Base-by-base conservation (phyloP, 2,329 filamentous ascomycete species). In the Colletotrichum cuscutae region DNA sequence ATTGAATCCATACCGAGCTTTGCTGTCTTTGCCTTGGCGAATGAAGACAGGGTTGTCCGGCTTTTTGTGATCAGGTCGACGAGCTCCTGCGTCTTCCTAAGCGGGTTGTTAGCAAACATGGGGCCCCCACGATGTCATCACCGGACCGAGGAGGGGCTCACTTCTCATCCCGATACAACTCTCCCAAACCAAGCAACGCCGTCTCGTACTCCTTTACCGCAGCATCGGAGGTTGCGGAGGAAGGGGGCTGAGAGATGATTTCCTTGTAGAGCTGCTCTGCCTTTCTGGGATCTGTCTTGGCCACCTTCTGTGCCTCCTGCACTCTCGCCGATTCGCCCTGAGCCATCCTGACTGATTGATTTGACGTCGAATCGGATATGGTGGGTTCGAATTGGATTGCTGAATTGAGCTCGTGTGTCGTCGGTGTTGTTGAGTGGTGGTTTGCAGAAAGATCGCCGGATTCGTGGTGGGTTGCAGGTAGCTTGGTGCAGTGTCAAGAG, bases 21-120 rank as follows among this genome's bases (percentile, higher is more conserved):
- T 69, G 97, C 94, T 37, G 97, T 98, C 90, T 99, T 99, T 75
- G 97, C 97, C 88, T 98, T 98, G 76, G 97, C 97, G 83, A 99
- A 98, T 76, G 94, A 97, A 71, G 96, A 98, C 76, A 99, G 91
- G 57, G 97, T 94, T 76, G 94, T 93, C 80, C 96, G 91, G 84
- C 95, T 98, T 82, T 94, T 94, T 80, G 93, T 95, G 79, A 99
- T 93, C 76, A 99, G 89, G 79, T 95, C 92, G 75, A 97, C 94
- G 73, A 99, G 91, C 79, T 97, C 94, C 80, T 97, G 88, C 78
- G 92, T 88, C 82, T 94, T 94, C 84, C 93, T 95, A 75, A 79
- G 70, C 53, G 66, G 30, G 62, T 68, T 62, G 49, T 74, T 63
- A 73, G 71, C 70, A 59, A 61, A 65, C 46, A 60, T 52, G 53